Evolutionary conservation across 1,284 basidiomycete species (phyloP).

Genomic region (Leccinum fuscescens): DNA sequence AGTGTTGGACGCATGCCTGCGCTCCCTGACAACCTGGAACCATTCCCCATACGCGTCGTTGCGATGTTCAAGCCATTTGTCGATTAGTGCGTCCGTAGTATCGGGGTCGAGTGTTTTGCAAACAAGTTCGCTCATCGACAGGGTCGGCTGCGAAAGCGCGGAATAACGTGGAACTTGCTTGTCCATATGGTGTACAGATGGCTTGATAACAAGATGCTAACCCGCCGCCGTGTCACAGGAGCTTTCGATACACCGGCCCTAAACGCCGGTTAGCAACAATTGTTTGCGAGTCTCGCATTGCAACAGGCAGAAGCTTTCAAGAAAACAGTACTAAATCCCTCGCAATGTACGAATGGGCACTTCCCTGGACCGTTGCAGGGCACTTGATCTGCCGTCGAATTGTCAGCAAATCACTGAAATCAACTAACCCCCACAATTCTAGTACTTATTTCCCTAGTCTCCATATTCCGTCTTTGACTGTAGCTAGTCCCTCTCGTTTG

Average conservation of each 20-base stretch:
- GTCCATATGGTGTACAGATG: slow-evolving; percentile 21
- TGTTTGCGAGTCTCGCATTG: not conserved
- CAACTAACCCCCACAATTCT: not conserved
- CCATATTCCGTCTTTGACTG: slow-evolving; percentile 73
- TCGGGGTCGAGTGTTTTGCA: slow-evolving; percentile 73
- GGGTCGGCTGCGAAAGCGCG: slow-evolving; percentile 58
- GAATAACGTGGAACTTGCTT: slow-evolving; percentile 49
- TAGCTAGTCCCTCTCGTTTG: slow-evolving; percentile 71
- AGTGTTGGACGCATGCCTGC: slow-evolving; percentile 51
- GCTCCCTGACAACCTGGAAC: slow-evolving; percentile 65
- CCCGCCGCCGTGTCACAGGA: not conserved
- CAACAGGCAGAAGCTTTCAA: slow-evolving; percentile 8
- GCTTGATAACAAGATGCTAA: slow-evolving; percentile 15
- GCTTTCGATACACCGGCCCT: slow-evolving; percentile 28
- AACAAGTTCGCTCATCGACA: slow-evolving; percentile 71
- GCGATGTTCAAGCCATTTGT: slow-evolving; percentile 76
- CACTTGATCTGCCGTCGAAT: not conserved
- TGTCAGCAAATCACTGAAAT: not conserved
- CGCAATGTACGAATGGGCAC: not conserved
- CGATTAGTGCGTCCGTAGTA: slow-evolving; percentile 70
- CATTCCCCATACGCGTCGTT: slow-evolving; percentile 72
- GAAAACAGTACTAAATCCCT: not conserved
- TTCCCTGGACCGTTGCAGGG: not conserved
- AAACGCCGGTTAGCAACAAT: slow-evolving; percentile 16
- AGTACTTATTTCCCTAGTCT: slow-evolving; percentile 42